A percentile compares a stretch with the other conserved stretches of the same genome.
Evolutionary conservation across 1,284 basidiomycete species (phyloP).

Genomic region (Boletus nobilissimus): DNA sequence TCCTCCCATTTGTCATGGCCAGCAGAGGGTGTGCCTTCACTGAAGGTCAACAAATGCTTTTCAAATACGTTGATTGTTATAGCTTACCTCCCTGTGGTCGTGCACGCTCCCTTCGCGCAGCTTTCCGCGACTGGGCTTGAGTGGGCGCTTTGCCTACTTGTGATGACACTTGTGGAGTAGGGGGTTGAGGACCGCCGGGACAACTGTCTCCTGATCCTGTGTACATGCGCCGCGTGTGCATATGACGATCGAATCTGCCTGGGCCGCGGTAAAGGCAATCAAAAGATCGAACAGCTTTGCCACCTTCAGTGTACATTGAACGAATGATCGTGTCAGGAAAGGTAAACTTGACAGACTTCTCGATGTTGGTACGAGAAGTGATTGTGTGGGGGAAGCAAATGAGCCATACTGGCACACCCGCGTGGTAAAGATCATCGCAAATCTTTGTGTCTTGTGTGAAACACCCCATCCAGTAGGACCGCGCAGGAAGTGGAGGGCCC

Average conservation of each 20-base stretch:
- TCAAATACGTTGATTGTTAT: no score
- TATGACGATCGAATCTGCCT: neutral
- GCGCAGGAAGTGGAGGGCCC: neutral
- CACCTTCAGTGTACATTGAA: neutral
- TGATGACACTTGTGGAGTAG: neutral
- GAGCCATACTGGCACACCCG: conserved; percentile 16
- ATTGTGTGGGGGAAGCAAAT: neutral
- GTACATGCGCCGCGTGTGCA: neutral
- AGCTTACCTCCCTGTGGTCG: neutral
- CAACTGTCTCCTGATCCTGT: no score
- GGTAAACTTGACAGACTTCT: neutral
- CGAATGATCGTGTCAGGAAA: conserved; percentile 8
- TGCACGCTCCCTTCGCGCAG: neutral
- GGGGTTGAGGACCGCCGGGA: neutral
- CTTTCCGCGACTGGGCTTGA: neutral
- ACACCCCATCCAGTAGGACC: conserved; percentile 14
- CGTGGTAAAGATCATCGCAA: neutral
- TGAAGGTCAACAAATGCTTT: no score
- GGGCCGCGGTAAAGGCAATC: neutral
- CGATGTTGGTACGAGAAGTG: neutral
- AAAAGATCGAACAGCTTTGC: neutral
- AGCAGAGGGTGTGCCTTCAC: no score
- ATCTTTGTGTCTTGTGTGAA: neutral
- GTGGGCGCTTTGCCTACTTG: conserved; percentile 5
- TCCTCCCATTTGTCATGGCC: neutral